Percentiles rank a stretch among this genome's conserved stretches.
These are phyloP conservation scores for Linum tenue DNA, from an alignment of 345 rosid species.

Conservation along the genomic window DNA sequence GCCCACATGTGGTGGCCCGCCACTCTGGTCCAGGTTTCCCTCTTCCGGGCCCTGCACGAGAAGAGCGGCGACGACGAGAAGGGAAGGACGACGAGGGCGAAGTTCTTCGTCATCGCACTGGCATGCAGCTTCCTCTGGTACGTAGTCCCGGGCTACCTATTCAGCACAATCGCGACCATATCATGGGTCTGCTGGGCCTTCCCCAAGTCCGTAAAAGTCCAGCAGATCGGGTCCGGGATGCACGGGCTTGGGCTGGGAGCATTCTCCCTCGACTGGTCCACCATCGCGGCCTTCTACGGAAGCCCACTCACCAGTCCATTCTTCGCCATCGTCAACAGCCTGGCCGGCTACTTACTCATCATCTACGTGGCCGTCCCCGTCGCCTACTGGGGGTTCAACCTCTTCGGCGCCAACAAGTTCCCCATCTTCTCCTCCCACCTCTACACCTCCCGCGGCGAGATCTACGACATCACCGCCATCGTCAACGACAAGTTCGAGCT, in stretches of 20 bases:
- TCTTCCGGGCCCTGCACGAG: constrained; percentile 86
- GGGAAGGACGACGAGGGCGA: constrained; percentile 47
- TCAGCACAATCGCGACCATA: constrained; percentile 66
- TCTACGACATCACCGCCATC: constrained; percentile 50
- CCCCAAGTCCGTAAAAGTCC: constrained; percentile 69
- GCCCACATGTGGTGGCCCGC: constrained; percentile 98
- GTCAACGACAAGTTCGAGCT: constrained; percentile 71
- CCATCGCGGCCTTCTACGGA: constrained; percentile 61
- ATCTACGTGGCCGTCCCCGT: constrained; percentile 54
- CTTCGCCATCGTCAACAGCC: constrained; percentile 68
- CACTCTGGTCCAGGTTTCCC: constrained; percentile 77
- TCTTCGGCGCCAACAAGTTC: constrained; percentile 48
- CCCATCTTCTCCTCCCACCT: constrained; percentile 79
- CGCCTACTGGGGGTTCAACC: constrained; percentile 64
- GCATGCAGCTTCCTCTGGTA: constrained; percentile 68
- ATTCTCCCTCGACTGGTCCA: constrained; percentile 74
- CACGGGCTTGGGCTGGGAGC: constrained; percentile 80
- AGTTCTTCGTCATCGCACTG: constrained; percentile 74
- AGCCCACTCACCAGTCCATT: constrained; percentile 83
- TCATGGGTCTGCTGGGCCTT: constrained; percentile 89
- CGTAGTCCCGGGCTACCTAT: constrained; percentile 68
- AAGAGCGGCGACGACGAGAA: constrained; percentile 39
- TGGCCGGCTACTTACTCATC: constrained; percentile 49
- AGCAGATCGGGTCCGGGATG: constrained; percentile 85
- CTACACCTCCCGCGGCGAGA: constrained; percentile 55